Evolutionary conservation across 192 early-diverging fungal genomes (phyloP).

Genomic region (Mortierella hygrophila): DNA sequence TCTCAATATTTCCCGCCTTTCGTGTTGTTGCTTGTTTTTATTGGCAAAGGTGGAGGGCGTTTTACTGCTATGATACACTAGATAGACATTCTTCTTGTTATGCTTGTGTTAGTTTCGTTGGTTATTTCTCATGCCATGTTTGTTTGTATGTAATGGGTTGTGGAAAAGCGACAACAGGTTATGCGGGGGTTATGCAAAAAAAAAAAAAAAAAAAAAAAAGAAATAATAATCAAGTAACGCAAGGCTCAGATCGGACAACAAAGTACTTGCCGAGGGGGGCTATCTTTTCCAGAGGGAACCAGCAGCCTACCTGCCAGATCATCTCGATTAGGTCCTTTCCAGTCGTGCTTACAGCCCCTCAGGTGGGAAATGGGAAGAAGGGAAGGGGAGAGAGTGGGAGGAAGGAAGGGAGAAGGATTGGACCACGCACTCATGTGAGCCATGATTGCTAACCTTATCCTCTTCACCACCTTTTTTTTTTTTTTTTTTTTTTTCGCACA

Average conservation of each 20-base stretch:
- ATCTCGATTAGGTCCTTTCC: background rate
- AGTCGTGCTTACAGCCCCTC: no score
- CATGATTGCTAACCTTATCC: slow-evolving; percentile 7
- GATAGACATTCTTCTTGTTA: background rate
- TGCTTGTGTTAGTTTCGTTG: background rate
- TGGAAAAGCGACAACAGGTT: background rate
- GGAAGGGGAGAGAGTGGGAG: background rate
- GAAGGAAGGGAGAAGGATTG: background rate
- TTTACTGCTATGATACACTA: background rate
- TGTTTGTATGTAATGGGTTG: background rate
- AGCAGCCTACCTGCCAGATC: background rate
- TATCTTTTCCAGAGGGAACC: no score
- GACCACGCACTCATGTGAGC: slow-evolving; percentile 1
- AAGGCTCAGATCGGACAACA: no score
- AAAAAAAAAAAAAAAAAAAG: background rate
- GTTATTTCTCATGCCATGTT: background rate
- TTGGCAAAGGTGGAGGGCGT: background rate
- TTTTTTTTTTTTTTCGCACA: background rate
- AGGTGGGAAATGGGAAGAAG: background rate
- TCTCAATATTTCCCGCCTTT: background rate
- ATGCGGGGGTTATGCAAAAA: background rate
- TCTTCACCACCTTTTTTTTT: background rate
- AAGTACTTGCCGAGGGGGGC: background rate
- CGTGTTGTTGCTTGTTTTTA: background rate
- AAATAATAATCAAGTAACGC: background rate